A percentile compares a stretch with the other conserved stretches of the same genome.
These are phyloP conservation scores for Jatropha podagrica DNA, from an alignment of 441 rosid genomes.

Conservation along the genomic window DNA sequence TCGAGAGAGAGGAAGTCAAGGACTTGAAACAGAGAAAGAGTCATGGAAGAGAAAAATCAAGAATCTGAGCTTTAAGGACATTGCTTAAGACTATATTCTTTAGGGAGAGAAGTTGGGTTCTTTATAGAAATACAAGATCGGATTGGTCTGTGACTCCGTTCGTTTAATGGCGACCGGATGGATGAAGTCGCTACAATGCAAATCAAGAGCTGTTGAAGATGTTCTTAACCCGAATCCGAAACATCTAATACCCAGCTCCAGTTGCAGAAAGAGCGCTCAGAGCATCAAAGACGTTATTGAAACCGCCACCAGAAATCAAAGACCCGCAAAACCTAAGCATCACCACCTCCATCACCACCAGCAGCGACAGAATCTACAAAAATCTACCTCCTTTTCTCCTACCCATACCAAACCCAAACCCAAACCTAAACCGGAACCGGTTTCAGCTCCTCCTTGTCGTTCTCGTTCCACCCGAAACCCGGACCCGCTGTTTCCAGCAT, in stretches of 20 bases:
- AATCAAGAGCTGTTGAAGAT: constrained; percentile 83
- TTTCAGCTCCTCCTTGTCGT: constrained; percentile 28
- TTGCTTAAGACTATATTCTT: neutral
- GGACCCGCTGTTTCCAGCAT: constrained; percentile 50
- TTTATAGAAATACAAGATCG: neutral
- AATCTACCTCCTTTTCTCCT: constrained; percentile 1
- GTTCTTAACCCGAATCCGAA: constrained; percentile 55
- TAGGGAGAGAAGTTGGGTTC: neutral
- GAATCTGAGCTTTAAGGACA: neutral
- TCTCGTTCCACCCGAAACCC: constrained; percentile 43
- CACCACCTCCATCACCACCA: constrained; percentile 11
- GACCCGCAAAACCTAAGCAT: constrained; percentile 25
- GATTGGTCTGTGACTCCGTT: neutral
- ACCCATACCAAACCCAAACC: constrained; percentile 34
- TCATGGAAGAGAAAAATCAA: constrained; percentile 4
- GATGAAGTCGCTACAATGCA: constrained; percentile 88
- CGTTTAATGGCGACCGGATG: constrained; percentile 71
- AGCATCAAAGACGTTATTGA: constrained; percentile 73
- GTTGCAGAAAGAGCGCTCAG: constrained; percentile 61
- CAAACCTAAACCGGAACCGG: constrained; percentile 34
- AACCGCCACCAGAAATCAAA: constrained; percentile 19
- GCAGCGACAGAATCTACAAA: neutral
- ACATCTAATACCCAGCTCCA: constrained; percentile 47
- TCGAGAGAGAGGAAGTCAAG: constrained; percentile 7
- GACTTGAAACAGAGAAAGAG: constrained; percentile 5